Evolutionary conservation across 1,284 basidiomycete species (phyloP).

Genomic region (Heliocybe sulcata): DNA sequence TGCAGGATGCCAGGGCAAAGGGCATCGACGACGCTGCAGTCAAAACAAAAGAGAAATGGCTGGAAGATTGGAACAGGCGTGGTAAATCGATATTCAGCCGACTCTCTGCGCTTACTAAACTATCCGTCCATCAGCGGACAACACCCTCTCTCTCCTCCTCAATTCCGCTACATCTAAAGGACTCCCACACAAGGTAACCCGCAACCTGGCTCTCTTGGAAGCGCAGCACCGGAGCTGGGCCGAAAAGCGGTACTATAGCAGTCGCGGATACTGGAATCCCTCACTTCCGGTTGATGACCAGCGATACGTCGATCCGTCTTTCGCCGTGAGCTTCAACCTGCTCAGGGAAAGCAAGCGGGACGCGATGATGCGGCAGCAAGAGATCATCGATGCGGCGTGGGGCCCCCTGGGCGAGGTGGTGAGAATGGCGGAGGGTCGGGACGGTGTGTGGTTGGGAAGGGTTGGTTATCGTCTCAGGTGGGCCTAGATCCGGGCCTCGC

Average conservation of each 20-base stretch:
- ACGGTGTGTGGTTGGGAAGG: slow-evolving; percentile 35
- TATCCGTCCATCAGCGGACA: slow-evolving; percentile 11
- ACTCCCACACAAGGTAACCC: slow-evolving; percentile 5
- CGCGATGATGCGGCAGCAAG: slow-evolving; percentile 9
- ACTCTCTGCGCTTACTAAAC: not conserved
- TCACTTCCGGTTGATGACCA: slow-evolving; percentile 11
- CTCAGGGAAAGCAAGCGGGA: slow-evolving; percentile 1
- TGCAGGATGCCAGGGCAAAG: slow-evolving; percentile 24
- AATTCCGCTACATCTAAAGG: slow-evolving; percentile 6
- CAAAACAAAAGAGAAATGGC: slow-evolving; percentile 28
- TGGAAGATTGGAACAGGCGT: slow-evolving; percentile 43
- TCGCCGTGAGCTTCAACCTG: not conserved
- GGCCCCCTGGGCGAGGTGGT: slow-evolving; percentile 38
- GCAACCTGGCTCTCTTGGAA: not conserved
- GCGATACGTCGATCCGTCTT: slow-evolving; percentile 15
- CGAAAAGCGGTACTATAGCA: not conserved
- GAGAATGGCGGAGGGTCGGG: slow-evolving; percentile 42
- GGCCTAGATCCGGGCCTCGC: not conserved
- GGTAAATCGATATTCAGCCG: slow-evolving; percentile 18
- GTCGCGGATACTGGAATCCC: not conserved
- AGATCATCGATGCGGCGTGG: slow-evolving; percentile 24
- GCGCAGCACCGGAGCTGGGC: not conserved
- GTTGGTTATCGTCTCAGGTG: slow-evolving; percentile 12
- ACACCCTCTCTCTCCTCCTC: slow-evolving; percentile 11
- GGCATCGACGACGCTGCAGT: slow-evolving; percentile 20